These are phyloP conservation scores for Closterium sp. DNA, from an alignment of 139 green algal genomes.

Conservation along the genomic window DNA sequence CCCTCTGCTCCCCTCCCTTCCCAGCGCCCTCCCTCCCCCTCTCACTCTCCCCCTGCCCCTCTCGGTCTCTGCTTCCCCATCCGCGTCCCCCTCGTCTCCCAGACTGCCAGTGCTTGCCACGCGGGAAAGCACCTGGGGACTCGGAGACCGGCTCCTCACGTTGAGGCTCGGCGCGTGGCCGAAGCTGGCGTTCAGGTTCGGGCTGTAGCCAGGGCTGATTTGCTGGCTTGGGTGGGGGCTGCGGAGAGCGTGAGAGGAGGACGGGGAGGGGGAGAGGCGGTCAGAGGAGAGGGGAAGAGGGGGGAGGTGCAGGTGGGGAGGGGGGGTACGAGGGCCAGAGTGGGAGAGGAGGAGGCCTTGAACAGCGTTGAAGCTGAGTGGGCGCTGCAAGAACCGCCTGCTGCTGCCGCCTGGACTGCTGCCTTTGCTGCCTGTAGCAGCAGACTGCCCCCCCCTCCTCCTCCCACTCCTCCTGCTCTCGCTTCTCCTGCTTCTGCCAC, in stretches of 20 bases:
- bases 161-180: background rate
- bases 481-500: background rate
- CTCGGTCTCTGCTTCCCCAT: background rate
- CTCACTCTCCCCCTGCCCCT: background rate
- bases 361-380: background rate
- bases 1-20: background rate
- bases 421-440: background rate
- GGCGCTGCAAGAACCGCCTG: background rate
- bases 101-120: background rate
- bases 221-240: background rate
- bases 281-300: background rate
- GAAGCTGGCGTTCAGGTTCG: background rate
- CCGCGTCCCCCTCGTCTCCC: background rate
- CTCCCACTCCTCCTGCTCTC: background rate
- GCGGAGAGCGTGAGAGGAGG: background rate
- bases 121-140: background rate
- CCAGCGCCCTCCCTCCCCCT: background rate
- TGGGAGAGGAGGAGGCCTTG: background rate
- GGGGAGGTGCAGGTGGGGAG: background rate
- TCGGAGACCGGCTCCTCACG: background rate
- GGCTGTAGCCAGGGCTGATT: background rate
- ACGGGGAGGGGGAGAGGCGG: background rate
- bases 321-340: background rate
- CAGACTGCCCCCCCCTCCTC: background rate
- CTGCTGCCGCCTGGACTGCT: background rate